These are phyloP conservation scores for Plasmodium gaboni DNA, from an alignment of 169 alveolate genomes.

Conservation along the genomic window DNA sequence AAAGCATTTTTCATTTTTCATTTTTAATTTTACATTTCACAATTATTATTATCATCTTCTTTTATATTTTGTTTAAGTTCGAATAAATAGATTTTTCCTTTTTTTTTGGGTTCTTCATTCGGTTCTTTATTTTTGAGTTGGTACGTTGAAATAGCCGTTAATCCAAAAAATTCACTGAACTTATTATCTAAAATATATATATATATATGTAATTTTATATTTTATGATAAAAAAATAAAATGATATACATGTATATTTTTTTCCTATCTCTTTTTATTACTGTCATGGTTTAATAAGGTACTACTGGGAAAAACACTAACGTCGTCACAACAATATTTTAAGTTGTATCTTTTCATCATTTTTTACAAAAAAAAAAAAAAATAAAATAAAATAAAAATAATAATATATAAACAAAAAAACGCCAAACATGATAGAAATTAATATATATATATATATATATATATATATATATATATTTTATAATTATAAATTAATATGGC, in stretches of 20 bases:
- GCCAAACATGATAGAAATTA: not conserved
- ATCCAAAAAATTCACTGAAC: slow-evolving; percentile 47
- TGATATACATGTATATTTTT: not conserved
- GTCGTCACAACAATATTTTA: slow-evolving; percentile 74
- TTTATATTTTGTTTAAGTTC: slow-evolving; percentile 25
- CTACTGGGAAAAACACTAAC: slow-evolving; percentile 66
- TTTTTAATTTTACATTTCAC: slow-evolving; percentile 21
- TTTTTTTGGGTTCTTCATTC: slow-evolving; percentile 46
- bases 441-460: not conserved
- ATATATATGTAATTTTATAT: too few relatives aligned
- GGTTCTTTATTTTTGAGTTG: slow-evolving; percentile 27
- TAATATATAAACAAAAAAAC: too few relatives aligned
- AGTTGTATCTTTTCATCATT: slow-evolving; percentile 48
- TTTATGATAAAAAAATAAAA: too few relatives aligned
- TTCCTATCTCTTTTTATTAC: slow-evolving; percentile 11
- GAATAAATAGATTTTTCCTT: slow-evolving; percentile 48
- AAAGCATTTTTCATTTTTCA: too few relatives aligned
- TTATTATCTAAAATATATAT: slow-evolving; percentile 5
- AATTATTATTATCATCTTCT: slow-evolving; percentile 1
- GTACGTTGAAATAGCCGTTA: slow-evolving; percentile 73
- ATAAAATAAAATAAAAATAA: not conserved
- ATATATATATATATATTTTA: not conserved
- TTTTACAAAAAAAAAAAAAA: slow-evolving; percentile 18
- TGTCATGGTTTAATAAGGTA: slow-evolving; percentile 13
- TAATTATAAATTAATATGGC: too few relatives aligned